A percentile compares a stretch with the other conserved stretches of the same genome.
Conservation (phyloP, 805 yeast species). For the Cyberlindnera saturnus region DNA sequence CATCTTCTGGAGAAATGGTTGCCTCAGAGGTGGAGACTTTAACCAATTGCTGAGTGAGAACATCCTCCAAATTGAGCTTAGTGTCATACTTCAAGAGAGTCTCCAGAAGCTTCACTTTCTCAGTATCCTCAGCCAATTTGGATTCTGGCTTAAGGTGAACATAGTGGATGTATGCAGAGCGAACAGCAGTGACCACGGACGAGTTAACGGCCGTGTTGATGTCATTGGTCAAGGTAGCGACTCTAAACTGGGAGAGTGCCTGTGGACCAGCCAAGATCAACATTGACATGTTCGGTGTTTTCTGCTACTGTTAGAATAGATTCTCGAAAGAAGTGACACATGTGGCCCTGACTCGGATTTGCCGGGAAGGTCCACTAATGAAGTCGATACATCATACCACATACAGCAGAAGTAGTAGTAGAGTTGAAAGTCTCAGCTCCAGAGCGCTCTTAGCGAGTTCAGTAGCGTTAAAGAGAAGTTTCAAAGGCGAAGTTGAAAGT, state of each 20-base stretch:
- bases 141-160: conserved; percentile 44
- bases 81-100: conserved; percentile 70
- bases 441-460: neutral
- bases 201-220: conserved; percentile 64
- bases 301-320: neutral
- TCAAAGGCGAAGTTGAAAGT: no score
- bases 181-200: conserved; percentile 61
- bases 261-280: conserved; percentile 77
- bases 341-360: no score
- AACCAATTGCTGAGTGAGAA: conserved; percentile 36
- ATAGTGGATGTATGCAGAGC: conserved; percentile 77
- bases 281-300: conserved; percentile 29
- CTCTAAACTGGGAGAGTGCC: conserved; percentile 85
- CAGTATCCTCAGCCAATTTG: conserved; percentile 22
- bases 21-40: conserved; percentile 28
- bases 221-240: conserved; percentile 62
- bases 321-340: no score
- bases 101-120: conserved; percentile 44
- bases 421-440: conserved; percentile 11
- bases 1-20: conserved; percentile 27
- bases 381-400: no score
- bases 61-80: conserved; percentile 48
- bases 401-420: no score
- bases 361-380: no score
- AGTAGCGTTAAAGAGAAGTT: neutral